Evolutionary conservation across 2,329 filamentous ascomycete genomes (phyloP), one percentile per base, ranked within the genome.

Genomic region (Rhinocladiella similis): DNA sequence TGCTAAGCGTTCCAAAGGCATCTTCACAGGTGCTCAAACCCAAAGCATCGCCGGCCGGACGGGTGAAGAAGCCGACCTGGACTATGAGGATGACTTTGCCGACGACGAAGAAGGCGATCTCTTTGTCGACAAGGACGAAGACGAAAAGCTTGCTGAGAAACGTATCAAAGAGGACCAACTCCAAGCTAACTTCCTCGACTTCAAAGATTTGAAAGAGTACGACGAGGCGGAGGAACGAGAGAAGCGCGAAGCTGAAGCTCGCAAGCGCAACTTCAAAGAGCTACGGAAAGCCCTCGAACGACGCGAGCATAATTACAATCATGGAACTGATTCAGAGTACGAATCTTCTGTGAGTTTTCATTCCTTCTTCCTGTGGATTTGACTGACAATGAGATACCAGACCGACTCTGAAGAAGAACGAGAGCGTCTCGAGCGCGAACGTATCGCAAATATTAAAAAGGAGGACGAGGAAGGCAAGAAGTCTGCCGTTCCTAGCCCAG

Each of bases 181-280:
- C n/a, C 85, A 86, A 50, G 93, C 93, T 7, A 96, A 96, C 67
- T 77, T 94, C 1, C 96, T 96, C 64, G 88, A 95, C 67, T 76
- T 83, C 43, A 84, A 88, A 68, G 83, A 91, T 3, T 87, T 92
- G 66, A 83, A 86, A 63, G 86, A 82, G 49, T 77, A 82, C 50
- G 82, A 94, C 60, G 80, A 90, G 61, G 83, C 89, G 61, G 85
- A 90, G 66, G 75, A 87, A 65, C 76, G 83, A 64, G 83, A 85
- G 67, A 76, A 78, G 63, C 53, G 73, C 53, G 87, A 89, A 63
- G 86, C 87, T 63, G 81, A 89, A 56, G 80, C 84, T 58, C 78
- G 84, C 60, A 89, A 86, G 70, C 83, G 85, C 61, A 81, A 88
- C 54, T 89, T 91, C 59, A 95, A 93, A 71, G 80, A 83, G 45